These are phyloP conservation scores for Claviceps citrina DNA, from an alignment of 2,329 filamentous ascomycete species.

Conservation along the genomic window DNA sequence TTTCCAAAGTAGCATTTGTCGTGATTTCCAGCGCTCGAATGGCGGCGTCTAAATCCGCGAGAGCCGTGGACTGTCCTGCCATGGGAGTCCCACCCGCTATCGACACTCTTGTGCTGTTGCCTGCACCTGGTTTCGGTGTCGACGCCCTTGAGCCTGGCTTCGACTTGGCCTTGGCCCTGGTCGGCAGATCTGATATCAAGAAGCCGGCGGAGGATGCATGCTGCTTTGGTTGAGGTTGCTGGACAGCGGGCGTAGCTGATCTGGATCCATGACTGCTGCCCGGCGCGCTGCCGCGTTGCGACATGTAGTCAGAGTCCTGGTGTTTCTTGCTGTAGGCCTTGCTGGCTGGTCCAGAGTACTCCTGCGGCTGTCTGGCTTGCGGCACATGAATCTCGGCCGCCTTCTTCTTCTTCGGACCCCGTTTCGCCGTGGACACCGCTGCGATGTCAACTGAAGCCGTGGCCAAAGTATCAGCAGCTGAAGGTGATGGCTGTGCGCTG, in stretches of 20 bases:
- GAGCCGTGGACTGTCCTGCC: constrained; percentile 61
- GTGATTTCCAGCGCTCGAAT: constrained; percentile 83
- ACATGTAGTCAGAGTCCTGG: constrained; percentile 57
- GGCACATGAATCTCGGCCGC: constrained; percentile 45
- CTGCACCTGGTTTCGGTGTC: constrained; percentile 35
- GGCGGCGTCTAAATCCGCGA: constrained; percentile 60
- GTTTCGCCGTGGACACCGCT: constrained; percentile 33
- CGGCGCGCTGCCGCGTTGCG: constrained; percentile 28
- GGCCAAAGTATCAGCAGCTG: constrained; percentile 4
- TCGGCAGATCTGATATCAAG: constrained; percentile 60
- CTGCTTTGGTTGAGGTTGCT: constrained; percentile 29
- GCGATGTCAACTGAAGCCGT: constrained; percentile 16
- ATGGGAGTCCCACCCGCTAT: constrained; percentile 67
- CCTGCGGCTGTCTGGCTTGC: constrained; percentile 41
- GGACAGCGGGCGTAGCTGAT: constrained; percentile 20
- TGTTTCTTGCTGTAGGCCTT: constrained; percentile 61
- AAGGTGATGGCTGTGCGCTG: not conserved
- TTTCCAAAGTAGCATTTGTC: constrained; percentile 61
- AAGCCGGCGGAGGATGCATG: constrained; percentile 51
- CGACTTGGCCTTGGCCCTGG: constrained; percentile 40
- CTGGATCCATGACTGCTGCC: constrained; percentile 22
- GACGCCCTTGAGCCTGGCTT: constrained; percentile 36
- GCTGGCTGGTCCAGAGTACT: constrained; percentile 51
- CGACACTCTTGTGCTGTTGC: constrained; percentile 47
- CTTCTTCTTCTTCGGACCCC: constrained; percentile 41